Conservation (phyloP, 768 basidiomycete species). For the Boletus patriciae region DNA sequence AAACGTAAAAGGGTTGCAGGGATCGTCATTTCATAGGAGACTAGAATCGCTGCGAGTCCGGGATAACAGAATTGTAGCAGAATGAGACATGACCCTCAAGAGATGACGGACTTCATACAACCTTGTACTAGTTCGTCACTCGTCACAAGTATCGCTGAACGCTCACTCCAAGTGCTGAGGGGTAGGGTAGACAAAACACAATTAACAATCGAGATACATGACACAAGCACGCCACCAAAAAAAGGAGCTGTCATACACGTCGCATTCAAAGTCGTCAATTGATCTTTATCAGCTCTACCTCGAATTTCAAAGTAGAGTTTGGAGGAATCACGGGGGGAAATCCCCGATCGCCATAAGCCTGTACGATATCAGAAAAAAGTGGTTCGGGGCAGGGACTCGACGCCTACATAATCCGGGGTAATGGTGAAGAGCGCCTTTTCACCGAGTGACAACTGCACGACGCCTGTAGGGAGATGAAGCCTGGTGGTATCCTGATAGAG, state of each 20-base stretch:
- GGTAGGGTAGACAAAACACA: slow-evolving; percentile 14
- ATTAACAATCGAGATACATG: slow-evolving; percentile 24
- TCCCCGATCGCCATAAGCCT: slow-evolving; percentile 76
- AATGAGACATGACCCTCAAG: neutral
- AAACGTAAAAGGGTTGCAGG: too few species aligned
- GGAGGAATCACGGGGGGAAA: slow-evolving; percentile 80
- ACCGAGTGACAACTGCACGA: slow-evolving; percentile 73
- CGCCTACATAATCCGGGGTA: slow-evolving; percentile 75
- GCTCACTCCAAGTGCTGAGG: slow-evolving; percentile 1
- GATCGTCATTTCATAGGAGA: neutral
- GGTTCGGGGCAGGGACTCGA: slow-evolving; percentile 4
- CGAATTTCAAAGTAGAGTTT: slow-evolving; percentile 73
- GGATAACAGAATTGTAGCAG: neutral
- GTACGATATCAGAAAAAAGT: slow-evolving; percentile 5
- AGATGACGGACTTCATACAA: neutral
- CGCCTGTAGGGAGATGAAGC: slow-evolving; percentile 45
- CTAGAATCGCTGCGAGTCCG: neutral
- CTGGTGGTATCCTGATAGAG: neutral
- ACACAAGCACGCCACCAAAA: slow-evolving; percentile 23
- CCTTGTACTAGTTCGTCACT: neutral
- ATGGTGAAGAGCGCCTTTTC: slow-evolving; percentile 67
- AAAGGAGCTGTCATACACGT: slow-evolving; percentile 22
- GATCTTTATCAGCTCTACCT: slow-evolving; percentile 81
- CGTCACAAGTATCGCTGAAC: neutral
- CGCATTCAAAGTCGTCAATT: slow-evolving; percentile 34